Evolutionary conservation across 768 basidiomycete genomes (phyloP), one percentile per base, ranked within the genome.

Genomic region (Pisolithus orientalis): DNA sequence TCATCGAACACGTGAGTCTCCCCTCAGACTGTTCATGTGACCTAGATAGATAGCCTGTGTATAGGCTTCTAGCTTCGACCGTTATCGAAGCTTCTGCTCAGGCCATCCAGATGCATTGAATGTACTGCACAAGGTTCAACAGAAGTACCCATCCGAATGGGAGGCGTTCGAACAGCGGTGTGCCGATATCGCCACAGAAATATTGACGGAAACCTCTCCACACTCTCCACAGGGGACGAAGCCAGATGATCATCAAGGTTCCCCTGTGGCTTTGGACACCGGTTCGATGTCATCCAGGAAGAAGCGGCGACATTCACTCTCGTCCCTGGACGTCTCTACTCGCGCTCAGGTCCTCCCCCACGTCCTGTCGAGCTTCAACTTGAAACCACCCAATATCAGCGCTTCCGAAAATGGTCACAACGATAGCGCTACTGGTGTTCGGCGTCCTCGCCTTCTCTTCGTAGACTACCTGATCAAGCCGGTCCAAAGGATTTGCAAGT

Each of bases 401-500:
- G 37, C 65, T 14, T 68, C 67, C 11, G 67, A 68, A 48, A 60
- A 57, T 16, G 68, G 67, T 2, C 67, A 68, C 45, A 59, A 65
- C 17, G 59, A 59, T 1, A 53, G 68, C 57, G 64, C 60, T 64
- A 64, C 55, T 6, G 48, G 28, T 42, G 45, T 31, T 52, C 72
- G 63, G 52, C 57, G 61, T 44, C 59, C 71, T 11, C 79, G 80
- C 21, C 77, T 89, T 37, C 75, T 77, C 52, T 83, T 89, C 66
- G 72, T 81, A 58, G 95, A 98, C 70, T 94, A 94, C 64, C 78
- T 97, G 71, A 97, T 99, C 72, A 93, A 93, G 68, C 95, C 95
- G n/a, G 80, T 97, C 14, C 95, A 99, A 68, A 77, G 94, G 47
- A 87, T 99, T 47, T 97, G 94, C 79, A 90, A 86, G 59, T 99